Conservation (phyloP, 2,329 filamentous ascomycete genomes). For the Epichloe gansuensis region DNA sequence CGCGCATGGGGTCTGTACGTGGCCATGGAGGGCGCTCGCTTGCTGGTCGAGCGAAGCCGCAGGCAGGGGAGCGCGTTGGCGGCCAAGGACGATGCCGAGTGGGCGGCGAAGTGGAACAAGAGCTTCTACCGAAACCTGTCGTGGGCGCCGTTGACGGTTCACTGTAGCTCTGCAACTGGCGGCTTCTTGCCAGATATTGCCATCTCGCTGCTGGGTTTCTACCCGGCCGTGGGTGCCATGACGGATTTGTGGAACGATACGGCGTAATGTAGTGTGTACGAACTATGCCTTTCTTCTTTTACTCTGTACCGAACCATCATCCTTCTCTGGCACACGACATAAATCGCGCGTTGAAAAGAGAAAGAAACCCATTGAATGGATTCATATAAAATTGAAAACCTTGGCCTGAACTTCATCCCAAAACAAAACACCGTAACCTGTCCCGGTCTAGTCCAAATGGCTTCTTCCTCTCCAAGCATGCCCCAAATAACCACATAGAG, state of each 20-base stretch:
- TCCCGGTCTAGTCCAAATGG: no score
- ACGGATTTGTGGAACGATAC: constrained; percentile 31
- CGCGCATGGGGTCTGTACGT: constrained; percentile 74
- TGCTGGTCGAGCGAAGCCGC: constrained; percentile 36
- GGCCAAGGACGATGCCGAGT: constrained; percentile 27
- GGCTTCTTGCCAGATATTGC: constrained; percentile 35
- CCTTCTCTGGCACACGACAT: no score
- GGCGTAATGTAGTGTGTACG: constrained; percentile 8
- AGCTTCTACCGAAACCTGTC: constrained; percentile 56
- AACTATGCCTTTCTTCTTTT: neutral
- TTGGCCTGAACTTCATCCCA: no score
- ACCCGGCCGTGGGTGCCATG: constrained; percentile 33
- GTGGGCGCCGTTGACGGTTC: constrained; percentile 71
- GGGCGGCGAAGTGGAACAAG: constrained; percentile 45
- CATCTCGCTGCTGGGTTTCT: constrained; percentile 28
- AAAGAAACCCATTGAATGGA: no score
- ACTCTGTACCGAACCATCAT: no score
- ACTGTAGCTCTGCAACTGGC: constrained; percentile 59
- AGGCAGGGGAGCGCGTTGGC: constrained; percentile 22
- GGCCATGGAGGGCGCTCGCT: constrained; percentile 56
- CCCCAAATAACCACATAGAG: no score
- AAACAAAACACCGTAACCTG: no score
- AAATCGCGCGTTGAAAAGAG: no score
- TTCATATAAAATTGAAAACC: no score
- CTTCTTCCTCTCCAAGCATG: no score